These are phyloP conservation scores for Porcisia hertigi DNA, from an alignment of 208 protist species.

Conservation along the genomic window DNA sequence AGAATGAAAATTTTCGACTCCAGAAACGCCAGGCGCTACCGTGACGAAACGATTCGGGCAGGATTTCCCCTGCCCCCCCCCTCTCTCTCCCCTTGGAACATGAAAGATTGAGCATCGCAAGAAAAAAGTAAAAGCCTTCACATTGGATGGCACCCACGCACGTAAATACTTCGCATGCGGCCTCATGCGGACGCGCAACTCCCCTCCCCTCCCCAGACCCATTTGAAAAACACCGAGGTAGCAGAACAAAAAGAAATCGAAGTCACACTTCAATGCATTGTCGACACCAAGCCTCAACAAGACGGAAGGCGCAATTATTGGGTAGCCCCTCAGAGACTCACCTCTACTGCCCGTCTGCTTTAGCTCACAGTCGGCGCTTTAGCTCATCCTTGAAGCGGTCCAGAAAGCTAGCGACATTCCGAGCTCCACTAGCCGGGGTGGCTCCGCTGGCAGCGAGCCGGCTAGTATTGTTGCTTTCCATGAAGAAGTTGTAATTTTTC, in stretches of 20 bases:
- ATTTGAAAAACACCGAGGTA: not conserved
- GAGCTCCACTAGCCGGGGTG: constrained; percentile 5
- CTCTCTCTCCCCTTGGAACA: not conserved
- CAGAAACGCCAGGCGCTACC: not conserved
- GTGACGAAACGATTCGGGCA: not conserved
- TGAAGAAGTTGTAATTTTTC: constrained; percentile 47
- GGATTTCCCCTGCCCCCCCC: not conserved
- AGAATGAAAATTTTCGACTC: not conserved
- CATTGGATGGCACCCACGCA: not conserved
- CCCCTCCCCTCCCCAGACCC: not conserved
- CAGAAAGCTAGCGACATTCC: constrained; percentile 39
- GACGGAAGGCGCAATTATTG: not conserved
- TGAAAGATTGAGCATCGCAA: not conserved
- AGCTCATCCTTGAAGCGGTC: constrained; percentile 61
- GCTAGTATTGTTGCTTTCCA: constrained; percentile 46
- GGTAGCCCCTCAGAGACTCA: not conserved
- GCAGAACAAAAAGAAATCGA: not conserved
- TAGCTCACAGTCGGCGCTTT: constrained; percentile 45
- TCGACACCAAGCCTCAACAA: not conserved
- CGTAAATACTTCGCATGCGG: not conserved
- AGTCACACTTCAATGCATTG: not conserved
- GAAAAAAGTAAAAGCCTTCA: not conserved
- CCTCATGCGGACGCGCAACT: not conserved
- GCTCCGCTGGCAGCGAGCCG: constrained; percentile 8
- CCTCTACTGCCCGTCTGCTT: not conserved